These are phyloP conservation scores for Rhizopus delemar DNA, from an alignment of 371 early-diverging fungal genomes.

Conservation along the genomic window DNA sequence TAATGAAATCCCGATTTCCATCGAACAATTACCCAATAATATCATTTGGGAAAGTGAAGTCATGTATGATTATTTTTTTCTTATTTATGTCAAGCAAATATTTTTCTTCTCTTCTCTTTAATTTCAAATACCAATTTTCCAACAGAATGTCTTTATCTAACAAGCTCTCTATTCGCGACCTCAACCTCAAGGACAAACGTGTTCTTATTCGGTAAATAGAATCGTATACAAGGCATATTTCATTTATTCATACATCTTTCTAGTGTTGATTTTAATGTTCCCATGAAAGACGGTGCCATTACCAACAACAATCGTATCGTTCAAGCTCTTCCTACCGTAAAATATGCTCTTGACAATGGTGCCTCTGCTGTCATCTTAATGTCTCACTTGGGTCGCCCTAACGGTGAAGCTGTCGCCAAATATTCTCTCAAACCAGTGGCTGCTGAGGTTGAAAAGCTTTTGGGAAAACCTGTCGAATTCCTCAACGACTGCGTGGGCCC, in stretches of 20 bases:
- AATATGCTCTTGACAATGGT: constrained; percentile 85
- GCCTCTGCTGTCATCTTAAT: constrained; percentile 92
- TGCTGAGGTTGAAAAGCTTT: constrained; percentile 80
- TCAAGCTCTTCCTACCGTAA: constrained; percentile 95
- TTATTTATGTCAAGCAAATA: constrained; percentile 3
- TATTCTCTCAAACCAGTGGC: constrained; percentile 94
- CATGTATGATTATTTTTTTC: background rate
- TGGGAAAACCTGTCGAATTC: constrained; percentile 87
- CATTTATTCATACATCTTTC: background rate
- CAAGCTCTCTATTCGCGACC: constrained; percentile 84
- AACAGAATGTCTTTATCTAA: constrained; percentile 59
- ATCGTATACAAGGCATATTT: background rate
- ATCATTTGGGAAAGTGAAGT: background rate
- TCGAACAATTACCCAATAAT: background rate
- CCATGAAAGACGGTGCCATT: constrained; percentile 88
- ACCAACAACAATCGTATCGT: constrained; percentile 97
- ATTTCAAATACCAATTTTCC: background rate
- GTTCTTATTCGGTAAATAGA: constrained; percentile 87
- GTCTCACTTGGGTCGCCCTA: constrained; percentile 98
- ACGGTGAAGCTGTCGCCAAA: constrained; percentile 86
- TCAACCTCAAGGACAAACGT: constrained; percentile 86
- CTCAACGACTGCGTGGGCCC: constrained; percentile 92
- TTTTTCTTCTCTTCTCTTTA: constrained; percentile 6
- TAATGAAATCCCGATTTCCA: background rate
- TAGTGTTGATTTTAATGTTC: constrained; percentile 99